Base-by-base conservation (phyloP, 306 rosid genomes). In the Leucaena leucocephala region DNA sequence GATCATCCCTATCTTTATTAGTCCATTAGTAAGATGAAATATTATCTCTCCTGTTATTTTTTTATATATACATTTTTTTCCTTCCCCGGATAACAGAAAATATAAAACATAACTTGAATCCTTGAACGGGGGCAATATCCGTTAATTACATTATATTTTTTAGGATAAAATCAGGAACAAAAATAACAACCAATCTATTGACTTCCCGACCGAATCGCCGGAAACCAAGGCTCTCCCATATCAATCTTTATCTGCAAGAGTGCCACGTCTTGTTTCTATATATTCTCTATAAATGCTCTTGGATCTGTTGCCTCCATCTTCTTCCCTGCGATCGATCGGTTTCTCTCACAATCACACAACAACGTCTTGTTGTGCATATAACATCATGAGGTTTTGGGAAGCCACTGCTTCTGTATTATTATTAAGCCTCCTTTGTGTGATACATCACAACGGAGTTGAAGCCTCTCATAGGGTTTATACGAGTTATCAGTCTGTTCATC, bases 401-500 rank as follows among this genome's bases (percentile, higher is more conserved):
- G 17, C 80, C 43, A 55, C 63, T 8, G 1, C 72, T 54, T 63
- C 80, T 13, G 9, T 88, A 45, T 45, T 73, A 55, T 7, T 55
- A 8, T 19, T 19, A 73, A 82, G 66, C 11, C 72, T 14, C 63
- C 35, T 83, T 77, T 63, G 22, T 82, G 43, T 79, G 43, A 57
- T 84, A 6, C 58, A 40, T 46, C 72, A 81, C 79, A 76, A 86
- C 76, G 81, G 84, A 4, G 84, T 82, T 48, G 89, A 95, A 50
- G 92, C 89, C 9, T 85, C 77, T 34, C 98, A 92, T 78, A 22
- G 2, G 22, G 49, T 69, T 7, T 84, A 77, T 39, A 86, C 89
- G 0, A 58, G 74, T 67, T 86, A 87, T 64, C 90, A 88, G 74
- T 87, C 92, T 57, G 3, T 86, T 9, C 9, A 78, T 43, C 84